Evolutionary conservation across 768 basidiomycete species (phyloP), one percentile per base, ranked within the genome.

Genomic region (Dioszegia aurantiaca): DNA sequence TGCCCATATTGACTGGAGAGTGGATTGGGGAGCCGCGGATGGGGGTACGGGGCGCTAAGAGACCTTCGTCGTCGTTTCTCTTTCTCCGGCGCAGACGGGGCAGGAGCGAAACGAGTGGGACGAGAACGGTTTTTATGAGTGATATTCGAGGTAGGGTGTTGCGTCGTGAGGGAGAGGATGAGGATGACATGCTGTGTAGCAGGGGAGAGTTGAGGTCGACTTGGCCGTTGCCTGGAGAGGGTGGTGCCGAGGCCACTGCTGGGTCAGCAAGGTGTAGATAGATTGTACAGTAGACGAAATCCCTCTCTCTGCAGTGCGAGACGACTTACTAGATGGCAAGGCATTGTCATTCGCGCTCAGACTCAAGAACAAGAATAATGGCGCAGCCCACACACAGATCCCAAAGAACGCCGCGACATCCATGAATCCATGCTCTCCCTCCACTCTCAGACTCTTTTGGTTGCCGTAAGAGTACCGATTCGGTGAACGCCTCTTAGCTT

Each of bases 311-410:
- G n/a, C n/a, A n/a, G n/a, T n/a, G n/a, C n/a, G n/a, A n/a, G 9
- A 16, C n/a, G 37, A 47, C 55, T 46, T 37, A 59, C 72, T 64
- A 0, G 70, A 74, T 4, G 95, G 95, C 16, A 98, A 82, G 1
- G 93, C 90, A 69, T 98, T 90, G 74, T 99, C 95, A 63, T 97
- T 98, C 16, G 95, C 94, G 61, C 90, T 93, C 52, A 99, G 80
- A 70, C 91, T 94, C 58, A 99, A 79, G 81, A 99, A 99, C 30
- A 99, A 78, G 78, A 94, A 99, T 28, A 99, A 77, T 2, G 95
- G 95, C 8, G 87, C 77, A 57, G 80, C 72, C 79, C 79, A 80
- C 1, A 81, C 79, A 67, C 80, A 80, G 39, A 80, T 71, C 1
- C 76, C 80, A 62, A 82, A 82, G 65, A 80, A 82, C 11, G 80